Evolutionary conservation across 768 basidiomycete species (phyloP).

Genomic region (Nidula microcarpa): DNA sequence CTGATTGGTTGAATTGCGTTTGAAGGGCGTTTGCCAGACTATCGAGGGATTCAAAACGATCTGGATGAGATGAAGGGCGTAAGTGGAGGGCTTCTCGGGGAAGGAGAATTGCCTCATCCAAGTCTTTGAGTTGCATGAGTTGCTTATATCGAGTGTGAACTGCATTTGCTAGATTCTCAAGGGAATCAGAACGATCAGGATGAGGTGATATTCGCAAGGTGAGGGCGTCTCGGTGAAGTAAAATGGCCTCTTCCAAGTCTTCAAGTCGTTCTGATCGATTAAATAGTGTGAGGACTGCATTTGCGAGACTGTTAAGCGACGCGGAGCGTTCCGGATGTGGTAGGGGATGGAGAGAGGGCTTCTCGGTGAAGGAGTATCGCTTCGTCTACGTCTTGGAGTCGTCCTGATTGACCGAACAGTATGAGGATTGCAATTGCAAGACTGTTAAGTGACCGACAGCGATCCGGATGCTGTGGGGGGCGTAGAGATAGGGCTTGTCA

Average conservation of each 20-base stretch:
- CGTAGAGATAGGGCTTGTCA: neutral
- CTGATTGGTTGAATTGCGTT: no score
- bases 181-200: neutral
- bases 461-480: neutral
- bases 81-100: neutral
- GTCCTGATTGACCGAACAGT: neutral
- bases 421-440: neutral
- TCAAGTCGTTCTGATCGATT: no score
- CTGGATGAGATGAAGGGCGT: neutral
- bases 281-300: no score
- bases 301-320: no score
- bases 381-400: neutral
- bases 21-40: no score
- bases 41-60: neutral
- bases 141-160: neutral
- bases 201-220: no score
- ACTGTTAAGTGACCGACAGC: neutral
- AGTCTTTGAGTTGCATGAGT: neutral
- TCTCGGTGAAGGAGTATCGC: neutral
- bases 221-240: no score
- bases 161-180: neutral
- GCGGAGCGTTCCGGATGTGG: no score
- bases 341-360: no score
- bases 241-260: no score
- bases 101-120: neutral